A percentile compares a stretch with the other conserved stretches of the same genome.
Conservation (phyloP, 257 asterid species). For the Ophiorrhiza pumila region DNA sequence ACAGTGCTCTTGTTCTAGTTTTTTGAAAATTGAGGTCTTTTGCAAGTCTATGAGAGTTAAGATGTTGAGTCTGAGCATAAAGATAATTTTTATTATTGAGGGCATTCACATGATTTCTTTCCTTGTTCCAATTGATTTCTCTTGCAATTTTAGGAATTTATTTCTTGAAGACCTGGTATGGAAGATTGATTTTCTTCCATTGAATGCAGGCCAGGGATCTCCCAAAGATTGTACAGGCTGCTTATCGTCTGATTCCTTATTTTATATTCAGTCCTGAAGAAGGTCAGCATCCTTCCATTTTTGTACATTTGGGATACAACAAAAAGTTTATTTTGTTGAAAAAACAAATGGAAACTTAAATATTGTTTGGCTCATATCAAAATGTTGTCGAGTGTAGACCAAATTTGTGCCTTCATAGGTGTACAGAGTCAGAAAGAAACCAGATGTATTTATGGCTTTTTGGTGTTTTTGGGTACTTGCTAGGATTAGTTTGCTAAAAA, state of each 20-base stretch:
- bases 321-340: not conserved
- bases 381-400: not conserved
- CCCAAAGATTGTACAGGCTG: conserved; percentile 78
- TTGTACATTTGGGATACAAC: not conserved
- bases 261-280: conserved; percentile 86
- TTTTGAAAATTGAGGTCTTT: not conserved
- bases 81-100: not conserved
- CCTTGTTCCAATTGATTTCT: not conserved
- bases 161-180: not conserved
- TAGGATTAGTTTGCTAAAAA: not conserved
- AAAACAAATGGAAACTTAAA: not conserved
- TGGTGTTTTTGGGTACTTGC: not conserved
- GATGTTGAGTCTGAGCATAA: not conserved
- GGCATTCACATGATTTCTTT: not conserved
- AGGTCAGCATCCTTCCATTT: conserved; percentile 40
- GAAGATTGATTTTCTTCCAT: conserved; percentile 2
- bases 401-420: no score
- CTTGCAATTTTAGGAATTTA: not conserved
- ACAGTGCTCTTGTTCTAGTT: not conserved
- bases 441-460: not conserved
- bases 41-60: not conserved
- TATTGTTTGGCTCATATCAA: not conserved
- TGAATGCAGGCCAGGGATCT: conserved; percentile 92
- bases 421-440: conserved; percentile 2
- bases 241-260: conserved; percentile 77